A percentile compares a stretch with the other conserved stretches of the same genome.
Evolutionary conservation across 2,329 filamentous ascomycete species (phyloP).

Genomic region (Endothia cerciana): DNA sequence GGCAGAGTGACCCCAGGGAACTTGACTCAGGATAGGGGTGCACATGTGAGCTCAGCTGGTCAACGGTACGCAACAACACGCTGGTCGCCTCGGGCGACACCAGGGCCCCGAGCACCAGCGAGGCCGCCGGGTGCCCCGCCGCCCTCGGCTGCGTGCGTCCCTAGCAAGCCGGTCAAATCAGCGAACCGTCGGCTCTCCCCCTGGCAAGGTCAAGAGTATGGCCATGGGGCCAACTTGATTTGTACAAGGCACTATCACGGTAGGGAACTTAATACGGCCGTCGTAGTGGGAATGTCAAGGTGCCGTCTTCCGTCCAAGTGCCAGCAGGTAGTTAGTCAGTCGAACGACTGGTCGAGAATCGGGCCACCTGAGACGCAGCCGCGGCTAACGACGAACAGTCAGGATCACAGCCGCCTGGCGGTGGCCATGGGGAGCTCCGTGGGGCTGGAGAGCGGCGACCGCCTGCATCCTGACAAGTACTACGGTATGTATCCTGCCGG

Average conservation of each 20-base stretch:
- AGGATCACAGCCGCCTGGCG: not conserved
- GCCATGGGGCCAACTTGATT: not conserved
- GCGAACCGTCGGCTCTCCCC: not conserved
- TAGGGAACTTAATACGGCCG: not conserved
- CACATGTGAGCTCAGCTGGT: not conserved
- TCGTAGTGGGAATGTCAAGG: not conserved
- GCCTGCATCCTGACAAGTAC: not conserved
- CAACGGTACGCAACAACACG: not conserved
- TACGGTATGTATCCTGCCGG: not conserved
- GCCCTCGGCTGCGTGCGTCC: not conserved
- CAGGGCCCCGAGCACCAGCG: too few relatives aligned
- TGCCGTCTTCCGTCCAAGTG: not conserved
- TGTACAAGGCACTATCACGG: not conserved
- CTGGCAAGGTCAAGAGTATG: not conserved
- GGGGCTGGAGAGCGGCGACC: not conserved
- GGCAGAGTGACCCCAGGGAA: not conserved
- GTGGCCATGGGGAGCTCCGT: not conserved
- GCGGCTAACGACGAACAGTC: not conserved
- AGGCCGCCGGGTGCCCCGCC: too few relatives aligned
- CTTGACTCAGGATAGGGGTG: not conserved
- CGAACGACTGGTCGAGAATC: slow-evolving; percentile 7
- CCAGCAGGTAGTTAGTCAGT: not conserved
- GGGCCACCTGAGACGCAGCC: slow-evolving; percentile 7
- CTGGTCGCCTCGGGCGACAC: not conserved
- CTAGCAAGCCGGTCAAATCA: not conserved